A percentile compares a stretch with the other conserved stretches of the same genome.
These are phyloP conservation scores for Axilococcus clingmanii DNA, from an alignment of 139 green algal species.

Conservation along the genomic window DNA sequence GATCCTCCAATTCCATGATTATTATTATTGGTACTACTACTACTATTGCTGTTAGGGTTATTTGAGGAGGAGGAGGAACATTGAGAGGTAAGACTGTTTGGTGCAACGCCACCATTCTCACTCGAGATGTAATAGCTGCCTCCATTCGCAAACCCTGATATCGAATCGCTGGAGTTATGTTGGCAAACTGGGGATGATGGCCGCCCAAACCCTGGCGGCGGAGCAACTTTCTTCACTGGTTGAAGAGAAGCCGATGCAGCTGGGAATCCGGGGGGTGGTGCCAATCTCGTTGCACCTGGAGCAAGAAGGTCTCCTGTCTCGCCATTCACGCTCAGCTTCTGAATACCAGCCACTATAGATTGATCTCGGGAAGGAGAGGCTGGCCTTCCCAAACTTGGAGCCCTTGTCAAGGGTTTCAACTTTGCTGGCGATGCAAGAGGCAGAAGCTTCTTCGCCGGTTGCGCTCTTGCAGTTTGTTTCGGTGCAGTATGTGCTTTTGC, in stretches of 20 bases:
- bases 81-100: background rate
- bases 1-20: background rate
- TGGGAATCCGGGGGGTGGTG: background rate
- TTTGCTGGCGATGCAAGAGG: conserved; percentile 17
- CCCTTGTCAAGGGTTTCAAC: conserved; percentile 11
- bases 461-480: background rate
- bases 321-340: no score
- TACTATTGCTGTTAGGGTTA: background rate
- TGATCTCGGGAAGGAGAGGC: background rate
- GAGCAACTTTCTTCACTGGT: background rate
- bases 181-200: no score
- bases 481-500: conserved; percentile 8
- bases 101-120: background rate
- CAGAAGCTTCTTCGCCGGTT: conserved; percentile 18
- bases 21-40: background rate
- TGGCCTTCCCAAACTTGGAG: background rate
- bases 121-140: background rate
- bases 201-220: no score
- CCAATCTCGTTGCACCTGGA: background rate
- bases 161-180: background rate
- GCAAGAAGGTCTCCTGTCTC: no score
- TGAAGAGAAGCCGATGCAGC: background rate
- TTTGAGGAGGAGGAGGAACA: background rate
- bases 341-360: background rate
- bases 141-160: no score